A percentile compares a stretch with the other conserved stretches of the same genome.
Conservation (phyloP, 2,329 filamentous ascomycete species). For the Penicillium sp. region DNA sequence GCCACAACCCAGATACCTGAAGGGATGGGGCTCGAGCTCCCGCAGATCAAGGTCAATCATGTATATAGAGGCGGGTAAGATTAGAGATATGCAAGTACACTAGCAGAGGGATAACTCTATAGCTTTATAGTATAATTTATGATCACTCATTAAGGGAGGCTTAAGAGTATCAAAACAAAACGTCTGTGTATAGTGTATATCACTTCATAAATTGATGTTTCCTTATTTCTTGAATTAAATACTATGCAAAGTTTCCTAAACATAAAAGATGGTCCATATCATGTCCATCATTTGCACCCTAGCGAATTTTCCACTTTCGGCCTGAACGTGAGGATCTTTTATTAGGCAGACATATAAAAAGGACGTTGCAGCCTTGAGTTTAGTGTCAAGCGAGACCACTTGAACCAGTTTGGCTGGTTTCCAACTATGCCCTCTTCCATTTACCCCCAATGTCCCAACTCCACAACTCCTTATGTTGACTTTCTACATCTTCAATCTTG, state of each 20-base stretch:
- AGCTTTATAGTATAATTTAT: no score
- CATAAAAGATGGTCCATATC: not conserved
- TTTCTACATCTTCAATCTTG: not conserved
- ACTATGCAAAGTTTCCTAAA: not conserved
- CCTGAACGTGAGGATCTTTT: not conserved
- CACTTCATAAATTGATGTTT: no score
- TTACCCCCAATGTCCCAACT: not conserved
- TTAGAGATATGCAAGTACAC: no score
- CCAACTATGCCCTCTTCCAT: not conserved
- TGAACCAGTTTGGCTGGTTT: not conserved
- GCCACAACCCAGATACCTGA: slow-evolving; percentile 20
- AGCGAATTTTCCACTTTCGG: not conserved
- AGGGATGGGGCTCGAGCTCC: slow-evolving; percentile 14
- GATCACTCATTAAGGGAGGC: no score
- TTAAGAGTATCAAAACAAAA: no score
- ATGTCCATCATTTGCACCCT: not conserved
- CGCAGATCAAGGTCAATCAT: slow-evolving; percentile 2
- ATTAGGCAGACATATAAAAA: no score
- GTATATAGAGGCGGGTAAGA: no score
- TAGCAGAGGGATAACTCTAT: no score
- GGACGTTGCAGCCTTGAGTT: not conserved
- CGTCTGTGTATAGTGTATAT: no score
- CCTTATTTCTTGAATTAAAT: no score
- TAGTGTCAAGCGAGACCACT: not conserved
- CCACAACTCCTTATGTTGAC: no score